These are phyloP conservation scores for Dipteronia sinensis DNA, from an alignment of 345 rosid species.

Conservation along the genomic window DNA sequence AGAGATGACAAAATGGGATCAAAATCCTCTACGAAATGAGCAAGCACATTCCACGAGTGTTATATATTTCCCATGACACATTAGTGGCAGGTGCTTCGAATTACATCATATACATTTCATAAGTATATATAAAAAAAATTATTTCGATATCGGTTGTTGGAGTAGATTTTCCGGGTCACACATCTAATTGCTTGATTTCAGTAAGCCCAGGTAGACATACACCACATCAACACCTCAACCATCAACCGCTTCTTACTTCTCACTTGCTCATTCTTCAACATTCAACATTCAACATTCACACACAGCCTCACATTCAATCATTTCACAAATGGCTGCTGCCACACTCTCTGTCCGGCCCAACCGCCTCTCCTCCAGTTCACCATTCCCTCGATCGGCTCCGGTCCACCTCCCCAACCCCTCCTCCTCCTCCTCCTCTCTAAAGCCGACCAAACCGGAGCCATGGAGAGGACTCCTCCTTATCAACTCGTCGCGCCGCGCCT, in stretches of 20 bases:
- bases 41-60: too few relatives aligned
- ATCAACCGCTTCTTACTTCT: conserved; percentile 1
- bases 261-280: not conserved
- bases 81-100: too few relatives aligned
- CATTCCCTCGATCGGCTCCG: conserved; percentile 36
- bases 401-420: conserved; percentile 16
- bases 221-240: not conserved
- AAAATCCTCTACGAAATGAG: too few relatives aligned
- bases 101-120: too few relatives aligned
- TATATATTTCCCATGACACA: too few relatives aligned
- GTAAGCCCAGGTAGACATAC: not conserved
- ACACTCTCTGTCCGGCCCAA: conserved; percentile 74
- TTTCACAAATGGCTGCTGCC: conserved; percentile 63
- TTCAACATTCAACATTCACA: not conserved
- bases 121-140: too few relatives aligned
- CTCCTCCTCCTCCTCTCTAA: conserved; percentile 11
- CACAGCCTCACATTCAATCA: conserved; percentile 22
- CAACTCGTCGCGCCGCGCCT: conserved; percentile 38
- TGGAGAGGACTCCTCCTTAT: conserved; percentile 39
- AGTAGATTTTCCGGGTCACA: too few relatives aligned
- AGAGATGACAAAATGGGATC: too few relatives aligned
- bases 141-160: too few relatives aligned
- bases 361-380: conserved; percentile 48
- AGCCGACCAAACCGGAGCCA: conserved; percentile 33
- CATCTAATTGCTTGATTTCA: too few relatives aligned